Conservation (phyloP, 768 basidiomycete genomes). For the Macrolepiota fuliginosa region DNA sequence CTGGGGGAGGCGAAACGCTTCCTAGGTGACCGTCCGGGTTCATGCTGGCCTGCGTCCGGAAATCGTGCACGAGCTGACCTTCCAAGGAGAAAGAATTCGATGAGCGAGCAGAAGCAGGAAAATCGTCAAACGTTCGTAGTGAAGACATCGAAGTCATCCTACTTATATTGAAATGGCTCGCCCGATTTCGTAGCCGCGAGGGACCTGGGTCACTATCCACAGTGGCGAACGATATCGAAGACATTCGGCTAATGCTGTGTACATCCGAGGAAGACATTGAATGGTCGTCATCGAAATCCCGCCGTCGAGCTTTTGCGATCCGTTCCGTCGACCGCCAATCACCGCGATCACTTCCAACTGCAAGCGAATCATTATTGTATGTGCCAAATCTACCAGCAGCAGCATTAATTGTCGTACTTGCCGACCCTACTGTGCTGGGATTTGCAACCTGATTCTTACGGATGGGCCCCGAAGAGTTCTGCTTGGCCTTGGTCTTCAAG, state of each 20-base stretch:
- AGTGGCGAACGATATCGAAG: conserved; percentile 77
- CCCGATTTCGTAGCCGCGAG: conserved; percentile 57
- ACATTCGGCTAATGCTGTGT: conserved; percentile 71
- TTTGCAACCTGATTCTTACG: conserved; percentile 44
- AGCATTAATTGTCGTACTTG: conserved; percentile 54
- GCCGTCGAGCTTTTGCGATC: conserved; percentile 71
- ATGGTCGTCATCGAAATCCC: conserved; percentile 88
- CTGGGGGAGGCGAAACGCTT: conserved; percentile 71
- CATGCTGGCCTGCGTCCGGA: conserved; percentile 67
- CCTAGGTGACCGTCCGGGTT: conserved; percentile 65
- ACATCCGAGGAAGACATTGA: conserved; percentile 90
- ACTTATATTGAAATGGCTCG: conserved; percentile 63
- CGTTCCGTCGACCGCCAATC: conserved; percentile 62
- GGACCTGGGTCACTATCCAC: conserved; percentile 89
- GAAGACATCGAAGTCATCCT: conserved; percentile 79
- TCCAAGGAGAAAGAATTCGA: conserved; percentile 80
- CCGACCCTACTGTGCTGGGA: conserved; percentile 20
- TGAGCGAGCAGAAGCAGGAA: conserved; percentile 68
- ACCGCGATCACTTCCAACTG: conserved; percentile 29
- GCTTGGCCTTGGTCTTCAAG: conserved; percentile 46
- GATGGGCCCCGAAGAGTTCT: conserved; percentile 60
- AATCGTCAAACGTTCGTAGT: conserved; percentile 72
- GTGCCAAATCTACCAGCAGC: conserved; percentile 55
- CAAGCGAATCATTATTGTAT: conserved; percentile 22
- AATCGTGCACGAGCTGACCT: conserved; percentile 73